These are phyloP conservation scores for Colletotrichum sp. DNA, from an alignment of 2,329 filamentous ascomycete genomes.

Conservation along the genomic window DNA sequence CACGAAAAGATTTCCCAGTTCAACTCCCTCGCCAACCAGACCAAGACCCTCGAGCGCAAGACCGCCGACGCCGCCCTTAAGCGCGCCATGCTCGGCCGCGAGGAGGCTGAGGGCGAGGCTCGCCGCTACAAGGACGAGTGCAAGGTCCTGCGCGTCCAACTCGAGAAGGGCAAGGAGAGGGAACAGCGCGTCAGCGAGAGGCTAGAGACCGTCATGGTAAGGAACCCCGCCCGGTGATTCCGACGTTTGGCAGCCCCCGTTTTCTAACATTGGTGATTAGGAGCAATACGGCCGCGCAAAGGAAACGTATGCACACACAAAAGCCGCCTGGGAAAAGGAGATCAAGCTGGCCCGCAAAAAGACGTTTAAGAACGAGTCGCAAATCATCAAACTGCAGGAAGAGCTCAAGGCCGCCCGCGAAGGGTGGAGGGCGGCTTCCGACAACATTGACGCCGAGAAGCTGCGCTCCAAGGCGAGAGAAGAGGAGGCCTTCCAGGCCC, in stretches of 20 bases:
- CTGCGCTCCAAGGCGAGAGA: constrained; percentile 66
- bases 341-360: constrained; percentile 74
- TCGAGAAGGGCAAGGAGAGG: constrained; percentile 70
- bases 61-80: constrained; percentile 70
- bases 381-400: constrained; percentile 74
- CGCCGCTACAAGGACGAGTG: constrained; percentile 67
- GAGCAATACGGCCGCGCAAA: constrained; percentile 74
- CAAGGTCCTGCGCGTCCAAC: constrained; percentile 57
- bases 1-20: constrained; percentile 75
- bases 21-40: constrained; percentile 68
- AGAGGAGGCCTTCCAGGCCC: constrained; percentile 72
- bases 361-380: constrained; percentile 75
- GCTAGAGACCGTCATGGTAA: constrained; percentile 72
- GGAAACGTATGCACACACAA: constrained; percentile 70
- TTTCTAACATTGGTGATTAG: constrained; percentile 42
- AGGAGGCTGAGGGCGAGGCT: constrained; percentile 75
- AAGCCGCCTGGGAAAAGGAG: constrained; percentile 76
- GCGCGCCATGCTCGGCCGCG: constrained; percentile 70
- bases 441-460: constrained; percentile 67
- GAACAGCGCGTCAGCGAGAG: constrained; percentile 71
- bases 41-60: constrained; percentile 67
- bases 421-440: constrained; percentile 60
- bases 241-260: neutral
- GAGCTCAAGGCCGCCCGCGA: constrained; percentile 69
- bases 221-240: neutral